phyloP scores from a whole-genome alignment of 2,329 filamentous ascomycete genomes.

The Exophiala spinifera region DNA sequence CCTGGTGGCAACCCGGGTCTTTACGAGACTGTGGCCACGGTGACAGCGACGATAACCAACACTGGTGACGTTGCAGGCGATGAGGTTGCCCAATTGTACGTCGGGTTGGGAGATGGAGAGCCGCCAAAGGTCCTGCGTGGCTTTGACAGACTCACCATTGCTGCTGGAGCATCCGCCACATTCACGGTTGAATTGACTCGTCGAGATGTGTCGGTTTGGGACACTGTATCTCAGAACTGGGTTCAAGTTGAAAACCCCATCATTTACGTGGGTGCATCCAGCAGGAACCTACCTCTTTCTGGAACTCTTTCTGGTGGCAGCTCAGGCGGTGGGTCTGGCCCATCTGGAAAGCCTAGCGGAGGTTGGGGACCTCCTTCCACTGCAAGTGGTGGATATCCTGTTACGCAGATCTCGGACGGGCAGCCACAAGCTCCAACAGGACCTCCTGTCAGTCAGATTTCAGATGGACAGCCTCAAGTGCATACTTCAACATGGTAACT shows the following conservation, averaged over 20 bases:
- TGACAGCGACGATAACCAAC: conserved; percentile 51
- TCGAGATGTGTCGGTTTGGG: conserved; percentile 86
- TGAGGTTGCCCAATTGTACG: conserved; percentile 61
- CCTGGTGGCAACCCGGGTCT: conserved; percentile 59
- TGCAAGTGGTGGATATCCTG: conserved; percentile 8
- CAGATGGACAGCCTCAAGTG: conserved; percentile 22
- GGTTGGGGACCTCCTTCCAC: conserved; percentile 12
- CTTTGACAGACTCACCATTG: conserved; percentile 74
- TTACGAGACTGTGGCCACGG: conserved; percentile 50
- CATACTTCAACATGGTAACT: conserved; percentile 25
- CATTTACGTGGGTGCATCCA: conserved; percentile 59
- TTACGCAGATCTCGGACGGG: conserved; percentile 34
- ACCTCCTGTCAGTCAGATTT: conserved; percentile 13
- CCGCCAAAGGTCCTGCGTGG: conserved; percentile 65
- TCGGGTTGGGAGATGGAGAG: conserved; percentile 77
- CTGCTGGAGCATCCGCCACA: conserved; percentile 62
- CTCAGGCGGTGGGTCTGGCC: conserved; percentile 2
- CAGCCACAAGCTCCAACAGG: conserved; percentile 31
- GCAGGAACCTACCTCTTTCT: conserved; percentile 54
- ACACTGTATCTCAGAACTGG: conserved; percentile 78
- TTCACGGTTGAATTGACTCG: conserved; percentile 71
- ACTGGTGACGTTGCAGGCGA: conserved; percentile 48
- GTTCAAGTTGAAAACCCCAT: conserved; percentile 56
- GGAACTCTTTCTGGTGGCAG: conserved; percentile 34
- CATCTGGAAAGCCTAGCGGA: conserved; percentile 1